phyloP scores from a whole-genome alignment of 2,329 filamentous ascomycete genomes.

The Fusarium fracticaudum region DNA sequence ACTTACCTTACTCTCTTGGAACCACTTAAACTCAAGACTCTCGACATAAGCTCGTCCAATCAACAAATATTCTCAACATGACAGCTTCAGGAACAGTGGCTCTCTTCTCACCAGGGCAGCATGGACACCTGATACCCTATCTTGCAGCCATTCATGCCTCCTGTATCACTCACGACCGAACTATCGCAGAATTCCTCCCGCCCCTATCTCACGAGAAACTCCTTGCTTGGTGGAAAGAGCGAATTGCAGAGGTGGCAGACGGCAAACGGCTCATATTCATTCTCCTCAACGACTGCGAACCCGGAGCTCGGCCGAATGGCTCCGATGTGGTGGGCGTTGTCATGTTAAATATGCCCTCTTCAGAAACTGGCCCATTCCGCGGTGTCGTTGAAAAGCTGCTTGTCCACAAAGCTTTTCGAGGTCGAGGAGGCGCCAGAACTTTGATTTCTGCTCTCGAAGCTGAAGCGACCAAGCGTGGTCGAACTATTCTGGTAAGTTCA shows the following conservation, averaged over 20 bases:
- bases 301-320: constrained; percentile 50
- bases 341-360: constrained; percentile 61
- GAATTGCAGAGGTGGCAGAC: constrained; percentile 57
- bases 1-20: background rate
- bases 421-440: constrained; percentile 60
- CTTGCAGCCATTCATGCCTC: constrained; percentile 67
- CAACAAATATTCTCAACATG: constrained; percentile 35
- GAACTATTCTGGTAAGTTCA: constrained; percentile 62
- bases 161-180: constrained; percentile 67
- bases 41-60: background rate
- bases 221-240: constrained; percentile 65
- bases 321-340: constrained; percentile 64
- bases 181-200: constrained; percentile 67
- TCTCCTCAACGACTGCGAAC: constrained; percentile 53
- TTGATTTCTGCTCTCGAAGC: constrained; percentile 65
- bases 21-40: background rate
- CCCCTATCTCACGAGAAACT: constrained; percentile 66
- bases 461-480: constrained; percentile 59
- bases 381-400: constrained; percentile 67
- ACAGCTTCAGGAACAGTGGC: constrained; percentile 49
- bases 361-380: constrained; percentile 66
- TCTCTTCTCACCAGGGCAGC: constrained; percentile 55
- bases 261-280: constrained; percentile 63
- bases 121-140: constrained; percentile 64
- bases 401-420: constrained; percentile 61